A percentile compares a stretch with the other conserved stretches of the same genome.
Evolutionary conservation across 106 monocot genomes (phyloP).

Genomic region (Dioscorea dumetorum): DNA sequence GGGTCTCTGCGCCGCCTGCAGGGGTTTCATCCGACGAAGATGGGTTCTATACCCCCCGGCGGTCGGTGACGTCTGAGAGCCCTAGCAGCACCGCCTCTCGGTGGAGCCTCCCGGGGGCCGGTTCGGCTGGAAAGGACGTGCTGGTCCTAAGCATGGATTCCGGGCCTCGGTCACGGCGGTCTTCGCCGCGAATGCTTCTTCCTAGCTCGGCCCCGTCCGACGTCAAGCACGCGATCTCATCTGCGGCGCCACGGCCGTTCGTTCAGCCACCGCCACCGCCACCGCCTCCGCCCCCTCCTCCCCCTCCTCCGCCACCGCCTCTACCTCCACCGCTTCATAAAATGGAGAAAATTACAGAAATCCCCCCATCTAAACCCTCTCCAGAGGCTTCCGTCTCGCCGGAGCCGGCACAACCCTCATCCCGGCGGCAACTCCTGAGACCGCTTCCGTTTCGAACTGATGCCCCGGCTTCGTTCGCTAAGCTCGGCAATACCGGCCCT

Average conservation of each 20-base stretch:
- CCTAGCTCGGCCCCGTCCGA: constrained; percentile 13
- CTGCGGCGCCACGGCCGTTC: background rate
- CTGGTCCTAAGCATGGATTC: constrained; percentile 1
- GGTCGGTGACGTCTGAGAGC: constrained; percentile 23
- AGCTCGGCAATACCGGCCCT: background rate
- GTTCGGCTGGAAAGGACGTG: constrained; percentile 12
- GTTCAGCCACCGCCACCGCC: constrained; percentile 12
- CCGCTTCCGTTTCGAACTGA: constrained; percentile 8
- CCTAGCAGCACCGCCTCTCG: constrained; percentile 10
- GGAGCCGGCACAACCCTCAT: constrained; percentile 8
- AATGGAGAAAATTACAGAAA: background rate
- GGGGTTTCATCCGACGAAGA: constrained; percentile 22
- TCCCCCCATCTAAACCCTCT: background rate
- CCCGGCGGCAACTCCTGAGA: constrained; percentile 23
- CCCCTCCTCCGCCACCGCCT: constrained; percentile 11
- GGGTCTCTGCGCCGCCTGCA: background rate
- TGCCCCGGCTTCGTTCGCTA: constrained; percentile 1
- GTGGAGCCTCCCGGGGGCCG: constrained; percentile 10
- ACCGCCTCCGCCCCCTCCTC: constrained; percentile 2
- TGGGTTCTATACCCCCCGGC: constrained; percentile 25
- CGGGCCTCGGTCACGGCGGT: constrained; percentile 19
- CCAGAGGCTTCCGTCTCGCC: background rate
- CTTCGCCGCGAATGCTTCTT: constrained; percentile 21
- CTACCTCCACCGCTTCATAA: constrained; percentile 3
- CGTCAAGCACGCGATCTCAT: constrained; percentile 10